Evolutionary conservation across 129 eudicot genomes (phyloP), one percentile per base, ranked within the genome.

Genomic region (Chrysanthemum seticuspe): DNA sequence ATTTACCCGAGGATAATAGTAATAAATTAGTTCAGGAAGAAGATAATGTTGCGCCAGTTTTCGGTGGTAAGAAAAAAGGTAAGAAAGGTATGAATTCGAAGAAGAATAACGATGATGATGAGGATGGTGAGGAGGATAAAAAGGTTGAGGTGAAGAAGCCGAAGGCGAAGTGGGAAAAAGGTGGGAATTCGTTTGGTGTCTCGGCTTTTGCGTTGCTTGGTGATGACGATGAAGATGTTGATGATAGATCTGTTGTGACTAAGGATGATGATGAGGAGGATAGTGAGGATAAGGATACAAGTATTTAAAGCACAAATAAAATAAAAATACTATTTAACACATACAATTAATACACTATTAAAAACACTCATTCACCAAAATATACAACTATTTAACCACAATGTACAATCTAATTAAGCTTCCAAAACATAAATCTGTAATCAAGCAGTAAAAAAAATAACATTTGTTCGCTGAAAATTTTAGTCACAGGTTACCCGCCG

Each of bases 171-270:
- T 78, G 74, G 13, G 82, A 84, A 65, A 88, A 91, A 76, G 61
- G 80, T 74, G 88, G 87, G 74, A 76, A 57, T 34, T 40, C 50
- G 58, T 83, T 85, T 81, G 83, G 84, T 82, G 72, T 82, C 47
- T 78, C 91, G 4, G 68, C 58, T 27, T 92, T 89, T 87, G 96
- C 83, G 19, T 75, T 87, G 71, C 83, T 92, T 72, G 98, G 86
- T 71, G 96, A 84, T 14, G 96, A 84, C 63, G 87, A 86, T 40
- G 47, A 40, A 12, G 67, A 62, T 55, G 85, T 70, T 70, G 91
- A 71, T 54, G 84, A 77, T 49, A 52, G 29, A 56, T 84, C 82
- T 8, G 80, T 55, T 55, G 62, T 75, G 16, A 75, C 80, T 6
- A 62, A 67, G 34, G 88, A 83, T 51, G 58, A 68, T 44, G 93